Base-by-base conservation (phyloP, 2,329 filamentous ascomycete genomes). In the Arthrobotrys musiformis region DNA sequence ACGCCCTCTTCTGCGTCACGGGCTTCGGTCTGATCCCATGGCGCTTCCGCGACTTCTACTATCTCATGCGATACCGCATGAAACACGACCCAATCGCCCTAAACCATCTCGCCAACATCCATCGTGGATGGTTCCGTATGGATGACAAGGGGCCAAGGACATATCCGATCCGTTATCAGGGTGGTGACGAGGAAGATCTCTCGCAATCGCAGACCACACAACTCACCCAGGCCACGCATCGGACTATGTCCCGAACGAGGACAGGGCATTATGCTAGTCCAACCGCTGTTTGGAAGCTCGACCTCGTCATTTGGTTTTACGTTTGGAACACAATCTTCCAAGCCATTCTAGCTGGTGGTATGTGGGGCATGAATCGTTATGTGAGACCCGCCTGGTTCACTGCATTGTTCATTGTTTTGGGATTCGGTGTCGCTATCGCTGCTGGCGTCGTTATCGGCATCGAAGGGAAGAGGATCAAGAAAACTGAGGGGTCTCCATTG, bases 1-100 rank as follows among this genome's bases (percentile, higher is more conserved):
- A 93, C 81, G 91, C 88, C 0, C 87, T 97, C 0, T 97, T 97
- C 86, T 95, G 92, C 83, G 90, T 96, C 5, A 94, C 93, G 0
- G 93, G 90, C 0, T 94, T 96, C 79, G 93, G 93, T 0, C 86
- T 95, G 11, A 90, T 92, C 0, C 93, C 93, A 0, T 97, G 93
- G 93, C 88, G 93, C 33, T 91, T 94, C 80, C 87, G 93, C 33
- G 93, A 97, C 82, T 84, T 93, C 8, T 95, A 90, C 82, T 93
- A 89, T 82, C 85, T 93, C 35, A 83, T 92, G 58, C 86, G 87
- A 81, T 95, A 88, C 84, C 87, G 92, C 24, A 60, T 90, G 0
- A 81, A 87, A 28, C 82, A 86, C 17, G 72, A 76, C 26, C 48
- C 48, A 13, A 37, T 70, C 7, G 90, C 87, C 3, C 85, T 94